Evolutionary conservation across 495 filamentous ascomycete genomes (phyloP), one percentile per base, ranked within the genome.

Genomic region (Neurospora sp.): DNA sequence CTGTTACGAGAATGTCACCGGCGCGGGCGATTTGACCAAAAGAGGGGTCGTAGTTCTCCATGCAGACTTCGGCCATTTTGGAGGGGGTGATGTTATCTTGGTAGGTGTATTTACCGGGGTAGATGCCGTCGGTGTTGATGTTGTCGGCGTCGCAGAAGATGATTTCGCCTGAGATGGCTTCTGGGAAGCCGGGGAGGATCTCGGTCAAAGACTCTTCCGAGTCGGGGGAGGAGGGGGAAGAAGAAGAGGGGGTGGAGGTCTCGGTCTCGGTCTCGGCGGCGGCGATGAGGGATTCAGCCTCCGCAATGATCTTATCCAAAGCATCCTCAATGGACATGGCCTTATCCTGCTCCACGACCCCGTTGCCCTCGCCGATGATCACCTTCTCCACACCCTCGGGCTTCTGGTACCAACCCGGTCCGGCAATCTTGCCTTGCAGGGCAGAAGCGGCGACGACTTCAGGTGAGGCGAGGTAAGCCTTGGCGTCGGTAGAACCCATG

Each of bases 401-500:
- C 73, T 84, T 84, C 79, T 92, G 75, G 81, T 97, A 98, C 87
- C 88, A 90, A 40, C 93, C 94, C 10, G 95, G 92, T 2, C 94
- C 92, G 3, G 87, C 83, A 68, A 98, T 93, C 74, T 87, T 88
- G 31, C 94, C 94, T 44, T 86, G 84, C 42, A 97, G 81, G 8
- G 94, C 94, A 74, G 91, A 94, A 0, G 95, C 94, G 18, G 95
- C 95, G 3, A 98, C 95, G 14, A 97, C 91, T 74, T 97, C 94
- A 5, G 96, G 95, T 73, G 90, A 94, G 10, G 90, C 92, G 3
- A 99, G 89, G 79, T 98, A 98, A 0, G 94, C 93, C 74, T 93
- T 91, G 0, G 94, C 93, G 6, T 94, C 89, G 9, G 86, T 89
- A 7, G 86, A 89, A 5, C 95, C 94, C 94, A 97, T 97, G 27